phyloP scores from a whole-genome alignment of 1,284 basidiomycete species.

The Amylostereum areolatum region DNA sequence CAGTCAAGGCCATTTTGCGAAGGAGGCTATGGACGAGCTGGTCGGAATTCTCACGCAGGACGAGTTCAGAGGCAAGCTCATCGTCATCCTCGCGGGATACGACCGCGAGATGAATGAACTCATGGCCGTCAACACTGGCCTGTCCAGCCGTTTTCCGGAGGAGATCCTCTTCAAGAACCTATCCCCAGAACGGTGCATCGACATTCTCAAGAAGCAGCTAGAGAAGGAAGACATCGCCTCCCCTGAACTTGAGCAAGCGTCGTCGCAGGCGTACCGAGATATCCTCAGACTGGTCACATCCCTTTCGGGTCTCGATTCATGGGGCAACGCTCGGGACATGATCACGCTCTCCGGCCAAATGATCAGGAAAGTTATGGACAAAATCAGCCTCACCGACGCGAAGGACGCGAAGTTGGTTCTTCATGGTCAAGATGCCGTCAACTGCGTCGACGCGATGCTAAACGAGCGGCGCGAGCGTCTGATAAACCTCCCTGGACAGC shows the following conservation, averaged over 20 bases:
- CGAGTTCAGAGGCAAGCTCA: constrained; percentile 46
- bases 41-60: constrained; percentile 58
- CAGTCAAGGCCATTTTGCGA: constrained; percentile 51
- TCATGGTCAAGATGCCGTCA: constrained; percentile 20
- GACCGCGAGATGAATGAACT: constrained; percentile 59
- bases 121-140: constrained; percentile 49
- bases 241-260: constrained; percentile 28
- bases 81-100: constrained; percentile 65
- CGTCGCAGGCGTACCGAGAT: constrained; percentile 23
- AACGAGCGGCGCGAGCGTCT: constrained; percentile 17
- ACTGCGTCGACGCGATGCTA: constrained; percentile 21
- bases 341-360: constrained; percentile 46
- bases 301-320: constrained; percentile 41
- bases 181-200: constrained; percentile 40
- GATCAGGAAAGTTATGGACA: constrained; percentile 25
- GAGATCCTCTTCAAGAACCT: constrained; percentile 51
- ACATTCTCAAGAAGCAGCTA: constrained; percentile 42
- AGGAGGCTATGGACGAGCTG: constrained; percentile 64
- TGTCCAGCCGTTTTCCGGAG: constrained; percentile 66
- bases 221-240: constrained; percentile 34
- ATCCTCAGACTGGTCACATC: constrained; percentile 32
- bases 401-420: constrained; percentile 13
- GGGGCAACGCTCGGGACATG: constrained; percentile 53
- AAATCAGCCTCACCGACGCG: constrained; percentile 7
- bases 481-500: neutral